A percentile compares a stretch with the other conserved stretches of the same genome.
Conservation (phyloP, 2,329 filamentous ascomycete species). For the Exophiala calicioides region DNA sequence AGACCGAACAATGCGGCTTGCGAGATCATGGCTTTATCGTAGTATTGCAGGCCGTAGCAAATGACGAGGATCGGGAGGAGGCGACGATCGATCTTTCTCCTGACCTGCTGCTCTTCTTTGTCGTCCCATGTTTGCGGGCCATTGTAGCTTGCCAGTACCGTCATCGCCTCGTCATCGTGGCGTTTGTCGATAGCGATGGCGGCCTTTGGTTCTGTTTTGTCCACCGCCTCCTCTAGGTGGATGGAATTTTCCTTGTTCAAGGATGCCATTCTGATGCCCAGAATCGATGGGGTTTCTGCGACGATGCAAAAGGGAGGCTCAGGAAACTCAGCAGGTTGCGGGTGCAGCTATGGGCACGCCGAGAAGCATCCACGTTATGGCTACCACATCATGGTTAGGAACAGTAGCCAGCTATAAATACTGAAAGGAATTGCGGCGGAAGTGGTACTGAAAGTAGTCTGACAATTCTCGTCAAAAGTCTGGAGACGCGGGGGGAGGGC, state of each 20-base stretch:
- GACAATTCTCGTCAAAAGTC: slow-evolving; percentile 11
- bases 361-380: too few relatives aligned
- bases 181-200: slow-evolving; percentile 35
- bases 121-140: slow-evolving; percentile 50
- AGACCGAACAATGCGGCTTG: slow-evolving; percentile 52
- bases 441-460: slow-evolving; percentile 5
- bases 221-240: slow-evolving; percentile 6
- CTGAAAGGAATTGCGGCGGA: neutral
- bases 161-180: slow-evolving; percentile 44
- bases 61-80: slow-evolving; percentile 55
- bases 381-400: too few relatives aligned
- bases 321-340: slow-evolving; percentile 3
- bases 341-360: too few relatives aligned
- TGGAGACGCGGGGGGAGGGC: slow-evolving; percentile 8
- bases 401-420: too few relatives aligned
- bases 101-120: slow-evolving; percentile 42
- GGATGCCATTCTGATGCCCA: slow-evolving; percentile 5
- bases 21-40: slow-evolving; percentile 59
- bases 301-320: slow-evolving; percentile 1
- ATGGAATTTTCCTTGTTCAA: slow-evolving; percentile 4
- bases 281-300: slow-evolving; percentile 1
- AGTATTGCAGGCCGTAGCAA: slow-evolving; percentile 54
- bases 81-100: slow-evolving; percentile 41
- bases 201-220: slow-evolving; percentile 4
- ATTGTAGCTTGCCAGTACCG: slow-evolving; percentile 44